A percentile compares a stretch with the other conserved stretches of the same genome.
These are phyloP conservation scores for Selaginella moellendorffii DNA, from an alignment of 75 land plant species.

Conservation along the genomic window DNA sequence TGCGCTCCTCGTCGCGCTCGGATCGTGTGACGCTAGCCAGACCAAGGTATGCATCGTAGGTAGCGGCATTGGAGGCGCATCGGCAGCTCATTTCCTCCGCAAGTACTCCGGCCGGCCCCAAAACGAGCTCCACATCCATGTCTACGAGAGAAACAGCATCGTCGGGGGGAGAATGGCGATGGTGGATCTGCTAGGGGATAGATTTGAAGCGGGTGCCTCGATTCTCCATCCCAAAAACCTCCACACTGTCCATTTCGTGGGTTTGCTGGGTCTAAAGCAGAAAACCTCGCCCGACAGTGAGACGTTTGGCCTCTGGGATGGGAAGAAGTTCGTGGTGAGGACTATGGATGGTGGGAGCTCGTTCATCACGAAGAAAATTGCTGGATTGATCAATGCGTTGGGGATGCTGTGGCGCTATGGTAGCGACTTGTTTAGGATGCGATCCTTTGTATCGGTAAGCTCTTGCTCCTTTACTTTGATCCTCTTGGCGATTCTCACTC, in stretches of 20 bases:
- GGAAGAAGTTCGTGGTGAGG: slow-evolving; percentile 45
- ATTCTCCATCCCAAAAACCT: slow-evolving; percentile 77
- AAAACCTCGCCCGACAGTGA: slow-evolving; percentile 20
- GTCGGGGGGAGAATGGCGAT: slow-evolving; percentile 88
- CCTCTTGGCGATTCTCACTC: no score
- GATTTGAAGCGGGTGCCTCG: slow-evolving; percentile 79
- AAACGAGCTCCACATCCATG: slow-evolving; percentile 19
- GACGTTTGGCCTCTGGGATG: slow-evolving; percentile 89
- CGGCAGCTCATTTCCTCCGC: slow-evolving; percentile 66
- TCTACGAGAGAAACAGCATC: slow-evolving; percentile 34
- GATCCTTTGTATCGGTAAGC: slow-evolving; percentile 45
- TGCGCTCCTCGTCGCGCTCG: slow-evolving; percentile 1
- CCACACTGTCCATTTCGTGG: slow-evolving; percentile 40
- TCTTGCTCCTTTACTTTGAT: background rate
- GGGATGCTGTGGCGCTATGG: slow-evolving; percentile 45
- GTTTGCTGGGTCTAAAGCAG: slow-evolving; percentile 32
- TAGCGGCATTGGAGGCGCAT: slow-evolving; percentile 79
- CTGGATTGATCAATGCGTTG: slow-evolving; percentile 28
- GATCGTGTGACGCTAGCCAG: background rate
- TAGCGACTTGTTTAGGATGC: slow-evolving; percentile 53
- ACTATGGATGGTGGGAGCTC: slow-evolving; percentile 22
- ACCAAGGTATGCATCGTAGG: slow-evolving; percentile 60
- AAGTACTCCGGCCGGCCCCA: slow-evolving; percentile 19
- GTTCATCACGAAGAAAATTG: slow-evolving; percentile 21
- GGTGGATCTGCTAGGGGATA: slow-evolving; percentile 46